Evolutionary conservation across 73 alveolate species (phyloP).

Genomic region (Paramecium sexaurelia): DNA sequence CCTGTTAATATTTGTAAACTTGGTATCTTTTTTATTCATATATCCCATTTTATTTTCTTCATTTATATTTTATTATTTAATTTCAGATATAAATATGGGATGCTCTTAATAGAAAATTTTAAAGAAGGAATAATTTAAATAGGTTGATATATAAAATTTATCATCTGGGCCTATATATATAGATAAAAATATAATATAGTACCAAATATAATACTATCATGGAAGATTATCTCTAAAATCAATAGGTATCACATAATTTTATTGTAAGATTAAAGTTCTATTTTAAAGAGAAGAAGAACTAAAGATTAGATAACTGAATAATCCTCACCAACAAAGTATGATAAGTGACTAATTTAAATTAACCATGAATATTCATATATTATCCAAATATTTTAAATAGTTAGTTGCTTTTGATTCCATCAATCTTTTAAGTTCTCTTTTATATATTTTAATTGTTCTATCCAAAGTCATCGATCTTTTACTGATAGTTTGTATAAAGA

Average conservation of each 20-base stretch:
- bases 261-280: neutral
- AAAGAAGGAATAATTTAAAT: neutral
- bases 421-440: neutral
- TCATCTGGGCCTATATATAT: neutral
- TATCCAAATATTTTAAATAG: too few species aligned
- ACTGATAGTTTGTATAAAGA: too few species aligned
- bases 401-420: neutral
- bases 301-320: neutral
- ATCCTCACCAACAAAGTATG: neutral
- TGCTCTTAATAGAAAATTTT: neutral
- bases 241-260: neutral
- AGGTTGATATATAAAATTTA: neutral
- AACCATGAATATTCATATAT: too few species aligned
- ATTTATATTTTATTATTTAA: neutral
- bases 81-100: neutral
- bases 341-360: neutral
- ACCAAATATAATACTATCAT: neutral
- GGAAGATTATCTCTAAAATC: neutral
- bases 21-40: neutral
- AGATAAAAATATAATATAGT: neutral
- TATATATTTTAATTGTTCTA: neutral
- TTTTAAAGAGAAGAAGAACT: neutral
- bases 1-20: neutral
- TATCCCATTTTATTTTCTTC: neutral
- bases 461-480: too few species aligned